phyloP scores from a whole-genome alignment of 306 rosid species.

The Prunus padus region DNA sequence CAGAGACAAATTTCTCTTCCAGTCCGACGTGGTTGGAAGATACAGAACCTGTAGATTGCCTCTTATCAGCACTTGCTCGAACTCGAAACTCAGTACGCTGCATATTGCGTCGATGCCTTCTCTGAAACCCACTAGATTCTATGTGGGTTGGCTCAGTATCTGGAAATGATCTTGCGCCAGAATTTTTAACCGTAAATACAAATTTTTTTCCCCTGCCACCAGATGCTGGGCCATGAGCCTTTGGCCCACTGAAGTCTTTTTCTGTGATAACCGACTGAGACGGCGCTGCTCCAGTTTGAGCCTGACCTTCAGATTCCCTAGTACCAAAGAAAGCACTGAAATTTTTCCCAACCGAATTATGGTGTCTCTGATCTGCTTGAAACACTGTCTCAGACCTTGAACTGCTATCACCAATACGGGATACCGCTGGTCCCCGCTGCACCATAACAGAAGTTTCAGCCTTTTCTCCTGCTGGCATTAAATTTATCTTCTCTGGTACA shows the following conservation, averaged over 20 bases:
- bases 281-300: constrained; percentile 37
- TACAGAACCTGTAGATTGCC: constrained; percentile 44
- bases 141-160: constrained; percentile 42
- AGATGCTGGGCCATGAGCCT: constrained; percentile 41
- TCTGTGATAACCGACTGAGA: constrained; percentile 48
- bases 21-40: constrained; percentile 42
- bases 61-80: constrained; percentile 60
- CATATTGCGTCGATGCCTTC: constrained; percentile 65
- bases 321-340: constrained; percentile 27
- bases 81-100: constrained; percentile 89
- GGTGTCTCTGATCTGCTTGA: constrained; percentile 38
- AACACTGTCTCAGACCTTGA: constrained; percentile 40
- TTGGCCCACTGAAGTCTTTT: constrained; percentile 46
- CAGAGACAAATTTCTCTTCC: constrained; percentile 49
- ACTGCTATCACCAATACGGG: constrained; percentile 39
- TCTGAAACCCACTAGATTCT: constrained; percentile 54
- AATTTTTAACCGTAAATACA: constrained; percentile 56
- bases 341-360: constrained; percentile 41
- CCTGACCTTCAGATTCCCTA: constrained; percentile 47
- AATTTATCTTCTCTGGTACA: constrained; percentile 25
- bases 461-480: constrained; percentile 35
- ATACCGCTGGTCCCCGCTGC: constrained; percentile 41
- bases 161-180: constrained; percentile 59
- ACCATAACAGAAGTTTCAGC: constrained; percentile 38
- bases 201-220: constrained; percentile 73